A percentile compares a stretch with the other conserved stretches of the same genome.
phyloP scores from a whole-genome alignment of 305 asterid genomes.

The Solanum hybrid region DNA sequence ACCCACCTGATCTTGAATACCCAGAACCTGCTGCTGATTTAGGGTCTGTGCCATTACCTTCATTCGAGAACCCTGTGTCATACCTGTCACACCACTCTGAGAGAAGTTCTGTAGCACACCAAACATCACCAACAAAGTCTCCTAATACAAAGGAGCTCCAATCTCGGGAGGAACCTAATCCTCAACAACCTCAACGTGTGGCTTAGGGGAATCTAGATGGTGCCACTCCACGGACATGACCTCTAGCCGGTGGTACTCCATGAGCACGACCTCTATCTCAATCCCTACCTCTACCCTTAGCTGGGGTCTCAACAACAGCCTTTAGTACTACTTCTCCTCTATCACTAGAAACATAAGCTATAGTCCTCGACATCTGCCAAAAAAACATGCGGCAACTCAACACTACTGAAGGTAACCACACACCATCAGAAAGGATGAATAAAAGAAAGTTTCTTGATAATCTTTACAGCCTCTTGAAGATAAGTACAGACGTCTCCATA shows the following conservation, averaged over 20 bases:
- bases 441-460: not conserved
- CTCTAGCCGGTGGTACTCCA: not conserved
- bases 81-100: not conserved
- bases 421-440: not conserved
- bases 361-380: not conserved
- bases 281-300: not conserved
- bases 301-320: not conserved
- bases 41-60: not conserved
- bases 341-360: not conserved
- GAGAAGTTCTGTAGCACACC: not conserved
- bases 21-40: not conserved
- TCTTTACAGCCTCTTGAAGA: not conserved
- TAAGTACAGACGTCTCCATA: not conserved
- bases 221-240: not conserved
- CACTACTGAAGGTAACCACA: not conserved
- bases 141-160: not conserved
- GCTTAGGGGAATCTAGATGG: not conserved
- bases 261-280: not conserved
- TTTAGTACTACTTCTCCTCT: not conserved
- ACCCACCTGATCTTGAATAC: not conserved
- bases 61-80: not conserved
- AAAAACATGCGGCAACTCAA: not conserved
- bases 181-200: not conserved
- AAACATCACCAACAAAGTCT: not conserved
- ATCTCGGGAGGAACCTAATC: not conserved